Evolutionary conservation across 108 stramenopile genomes (phyloP).

Genomic region (Skeletonema potamos): DNA sequence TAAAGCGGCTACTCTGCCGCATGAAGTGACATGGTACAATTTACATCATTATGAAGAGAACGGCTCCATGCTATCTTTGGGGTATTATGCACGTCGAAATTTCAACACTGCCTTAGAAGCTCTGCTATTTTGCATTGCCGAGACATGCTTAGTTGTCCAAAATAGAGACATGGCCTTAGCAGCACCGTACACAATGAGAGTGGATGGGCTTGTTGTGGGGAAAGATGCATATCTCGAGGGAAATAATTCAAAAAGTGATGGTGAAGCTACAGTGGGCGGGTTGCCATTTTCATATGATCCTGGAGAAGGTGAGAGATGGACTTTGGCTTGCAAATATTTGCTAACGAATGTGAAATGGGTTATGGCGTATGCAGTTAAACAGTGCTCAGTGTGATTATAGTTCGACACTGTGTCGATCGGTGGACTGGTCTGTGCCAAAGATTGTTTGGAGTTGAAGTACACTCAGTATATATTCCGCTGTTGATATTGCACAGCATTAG

Average conservation of each 20-base stretch:
- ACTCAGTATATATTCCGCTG: background rate
- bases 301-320: slow-evolving; percentile 68
- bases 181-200: slow-evolving; percentile 63
- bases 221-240: slow-evolving; percentile 17
- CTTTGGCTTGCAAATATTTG: slow-evolving; percentile 75
- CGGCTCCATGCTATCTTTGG: slow-evolving; percentile 43
- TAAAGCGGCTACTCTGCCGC: slow-evolving; percentile 20
- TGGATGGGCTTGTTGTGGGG: slow-evolving; percentile 33
- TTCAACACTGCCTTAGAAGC: slow-evolving; percentile 73
- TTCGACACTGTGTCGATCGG: too few species aligned
- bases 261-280: slow-evolving; percentile 55
- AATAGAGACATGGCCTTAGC: slow-evolving; percentile 68
- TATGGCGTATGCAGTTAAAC: slow-evolving; percentile 55
- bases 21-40: slow-evolving; percentile 45
- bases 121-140: slow-evolving; percentile 64
- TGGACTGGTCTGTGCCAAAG: too few species aligned
- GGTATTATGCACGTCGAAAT: slow-evolving; percentile 66
- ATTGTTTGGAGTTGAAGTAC: background rate
- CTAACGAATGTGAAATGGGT: slow-evolving; percentile 80
- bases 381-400: slow-evolving; percentile 1
- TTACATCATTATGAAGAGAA: slow-evolving; percentile 50
- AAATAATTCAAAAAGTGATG: slow-evolving; percentile 2
- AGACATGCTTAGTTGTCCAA: slow-evolving; percentile 52
- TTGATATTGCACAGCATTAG: background rate
- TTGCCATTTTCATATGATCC: slow-evolving; percentile 54